Conservation (phyloP, 371 early-diverging fungal genomes). For the Chytridiales sp. region DNA sequence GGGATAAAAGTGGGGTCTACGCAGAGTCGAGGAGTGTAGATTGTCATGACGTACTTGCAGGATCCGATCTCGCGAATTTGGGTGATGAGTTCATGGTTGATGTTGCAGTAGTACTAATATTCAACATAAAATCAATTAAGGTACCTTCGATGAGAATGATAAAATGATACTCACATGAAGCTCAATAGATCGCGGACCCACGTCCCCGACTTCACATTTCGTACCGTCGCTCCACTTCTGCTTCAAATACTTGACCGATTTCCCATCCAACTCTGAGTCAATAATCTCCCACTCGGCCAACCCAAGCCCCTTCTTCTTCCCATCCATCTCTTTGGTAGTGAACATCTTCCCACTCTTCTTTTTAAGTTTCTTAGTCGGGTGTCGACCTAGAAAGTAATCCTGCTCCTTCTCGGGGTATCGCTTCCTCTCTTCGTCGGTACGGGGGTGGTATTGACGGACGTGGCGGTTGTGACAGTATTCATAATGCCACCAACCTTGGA, state of each 20-base stretch:
- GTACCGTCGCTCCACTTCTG: slow-evolving; percentile 10
- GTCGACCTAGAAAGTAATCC: slow-evolving; percentile 29
- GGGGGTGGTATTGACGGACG: slow-evolving; percentile 69
- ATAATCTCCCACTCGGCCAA: not conserved
- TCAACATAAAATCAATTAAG: too few relatives aligned
- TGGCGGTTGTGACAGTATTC: slow-evolving; percentile 73
- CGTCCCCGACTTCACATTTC: not conserved
- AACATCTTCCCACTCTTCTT: too few relatives aligned
- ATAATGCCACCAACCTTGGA: slow-evolving; percentile 71
- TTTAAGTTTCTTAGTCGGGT: too few relatives aligned
- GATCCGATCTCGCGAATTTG: slow-evolving; percentile 6
- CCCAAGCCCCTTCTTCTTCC: too few relatives aligned
- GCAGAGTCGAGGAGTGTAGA: slow-evolving; percentile 4
- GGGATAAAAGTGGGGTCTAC: slow-evolving; percentile 5
- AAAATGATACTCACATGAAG: slow-evolving; percentile 1
- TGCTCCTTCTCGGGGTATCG: slow-evolving; percentile 18
- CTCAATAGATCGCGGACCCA: slow-evolving; percentile 1
- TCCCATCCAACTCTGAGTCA: slow-evolving; percentile 12
- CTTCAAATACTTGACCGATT: slow-evolving; percentile 10
- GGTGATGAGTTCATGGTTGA: not conserved
- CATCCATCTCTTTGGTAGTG: too few relatives aligned
- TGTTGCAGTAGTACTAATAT: slow-evolving; percentile 8
- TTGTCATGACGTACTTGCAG: slow-evolving; percentile 7
- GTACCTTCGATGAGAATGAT: too few relatives aligned
- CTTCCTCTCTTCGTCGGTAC: slow-evolving; percentile 20